Base-by-base conservation (phyloP, 352 stramenopile genomes). In the Aphanomyces astaci region DNA sequence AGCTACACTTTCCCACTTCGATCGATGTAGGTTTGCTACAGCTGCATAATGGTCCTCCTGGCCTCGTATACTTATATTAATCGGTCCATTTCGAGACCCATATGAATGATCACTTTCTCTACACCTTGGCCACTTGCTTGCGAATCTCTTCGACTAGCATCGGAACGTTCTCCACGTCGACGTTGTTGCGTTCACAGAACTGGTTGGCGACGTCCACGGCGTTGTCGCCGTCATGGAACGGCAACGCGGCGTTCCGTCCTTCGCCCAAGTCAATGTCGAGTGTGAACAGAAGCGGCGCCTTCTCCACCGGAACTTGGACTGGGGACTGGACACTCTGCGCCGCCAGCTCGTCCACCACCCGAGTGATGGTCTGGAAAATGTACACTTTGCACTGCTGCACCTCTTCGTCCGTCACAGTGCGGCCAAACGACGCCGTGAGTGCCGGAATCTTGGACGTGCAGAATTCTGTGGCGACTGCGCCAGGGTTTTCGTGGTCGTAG, bases 401-500 rank as follows among this genome's bases (percentile, higher is more conserved):
- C 59, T 90, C 75, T 24, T 88, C 71, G 43, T 75, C 77, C 46
- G 85, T 74, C 54, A 92, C 88, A 9, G 81, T 72, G 2, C 81
- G 36, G 11, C 78, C 81, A 24, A 86, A 28, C 65, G 88, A 77
- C 2, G 71, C 68, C 24, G 77, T 78, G 31, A 90, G 64, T 5
- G 78, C 68, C 67, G 88, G 77, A 62, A 88, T 72, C 71, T 89
- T 88, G 70, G 89, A 80, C 25, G 84, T 75, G 54, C 84, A 93
- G 59, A 93, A 91, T 15, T 71, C 75, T 40, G 88, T 88, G 25
- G 83, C 81, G 22, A 78, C 81, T 63, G 73, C 73, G 17, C 71
- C 73, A 0, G 78, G 78, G 53, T 91, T 78, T 43, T 93, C 77
- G 4, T 79, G 77, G 49, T 78, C 73, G 52, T 80, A 88, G 75